Evolutionary conservation across 108 stramenopile genomes (phyloP).

Genomic region (Nitzschia palea): DNA sequence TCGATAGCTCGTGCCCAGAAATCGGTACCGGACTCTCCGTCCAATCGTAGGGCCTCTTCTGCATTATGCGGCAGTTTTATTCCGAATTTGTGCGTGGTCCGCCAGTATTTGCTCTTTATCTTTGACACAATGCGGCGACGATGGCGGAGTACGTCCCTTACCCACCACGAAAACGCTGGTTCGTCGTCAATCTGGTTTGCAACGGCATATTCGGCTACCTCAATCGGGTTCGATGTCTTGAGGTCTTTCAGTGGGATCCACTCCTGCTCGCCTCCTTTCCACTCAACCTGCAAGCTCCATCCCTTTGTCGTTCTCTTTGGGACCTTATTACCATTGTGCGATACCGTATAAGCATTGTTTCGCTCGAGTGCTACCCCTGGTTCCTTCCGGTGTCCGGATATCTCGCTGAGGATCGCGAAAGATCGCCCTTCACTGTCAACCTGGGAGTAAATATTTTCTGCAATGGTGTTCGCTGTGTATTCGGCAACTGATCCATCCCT

Average conservation of each 20-base stretch:
- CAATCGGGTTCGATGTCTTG: constrained; percentile 53
- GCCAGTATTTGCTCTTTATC: constrained; percentile 45
- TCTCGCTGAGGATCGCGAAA: constrained; percentile 8
- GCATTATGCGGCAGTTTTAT: constrained; percentile 35
- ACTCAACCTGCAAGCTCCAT: constrained; percentile 43
- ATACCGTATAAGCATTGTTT: not conserved
- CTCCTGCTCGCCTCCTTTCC: constrained; percentile 26
- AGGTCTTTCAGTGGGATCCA: constrained; percentile 35
- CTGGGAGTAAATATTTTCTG: constrained; percentile 40
- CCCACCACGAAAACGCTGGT: constrained; percentile 62
- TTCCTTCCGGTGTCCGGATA: constrained; percentile 19
- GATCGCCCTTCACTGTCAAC: constrained; percentile 30
- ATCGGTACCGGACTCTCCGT: constrained; percentile 35
- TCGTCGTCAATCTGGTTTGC: constrained; percentile 21
- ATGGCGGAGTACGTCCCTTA: constrained; percentile 10
- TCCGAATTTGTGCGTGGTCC: constrained; percentile 42
- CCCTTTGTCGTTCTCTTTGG: constrained; percentile 45
- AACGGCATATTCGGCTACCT: constrained; percentile 52
- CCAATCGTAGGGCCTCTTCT: constrained; percentile 36
- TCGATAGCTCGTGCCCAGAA: constrained; percentile 41
- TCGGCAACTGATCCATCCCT: constrained; percentile 7
- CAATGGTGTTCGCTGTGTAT: constrained; percentile 41
- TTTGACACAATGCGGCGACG: constrained; percentile 30
- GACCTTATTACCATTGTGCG: not conserved
- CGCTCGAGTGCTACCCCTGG: constrained; percentile 6